phyloP scores from a whole-genome alignment of 192 early-diverging fungal genomes.

The Rhizophagus sp. region DNA sequence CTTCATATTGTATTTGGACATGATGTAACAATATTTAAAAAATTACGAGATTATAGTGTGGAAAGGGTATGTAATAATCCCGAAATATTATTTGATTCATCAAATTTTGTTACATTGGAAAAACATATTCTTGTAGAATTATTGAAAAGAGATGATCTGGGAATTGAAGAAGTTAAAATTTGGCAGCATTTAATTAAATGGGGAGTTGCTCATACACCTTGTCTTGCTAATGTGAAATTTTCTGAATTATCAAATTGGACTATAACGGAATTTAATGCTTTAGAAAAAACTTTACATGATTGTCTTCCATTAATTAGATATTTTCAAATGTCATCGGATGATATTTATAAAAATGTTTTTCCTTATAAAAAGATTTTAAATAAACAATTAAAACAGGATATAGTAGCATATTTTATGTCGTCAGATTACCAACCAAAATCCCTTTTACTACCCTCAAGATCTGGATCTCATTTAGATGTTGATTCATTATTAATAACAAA shows the following conservation, averaged over 20 bases:
- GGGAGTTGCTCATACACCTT: constrained; percentile 12
- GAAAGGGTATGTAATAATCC: neutral
- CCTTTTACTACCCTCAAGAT: neutral
- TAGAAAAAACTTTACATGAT: neutral
- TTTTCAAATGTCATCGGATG: neutral
- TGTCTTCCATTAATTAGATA: constrained; percentile 4
- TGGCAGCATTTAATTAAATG: constrained; percentile 24
- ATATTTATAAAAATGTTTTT: constrained; percentile 15
- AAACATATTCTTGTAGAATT: neutral
- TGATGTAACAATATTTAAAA: neutral
- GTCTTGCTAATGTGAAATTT: neutral
- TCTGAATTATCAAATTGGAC: constrained; percentile 11
- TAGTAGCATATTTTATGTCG: constrained; percentile 1
- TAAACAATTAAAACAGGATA: neutral
- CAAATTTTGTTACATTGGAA: neutral
- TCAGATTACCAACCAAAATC: neutral
- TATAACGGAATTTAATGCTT: neutral
- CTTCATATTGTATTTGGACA: constrained; percentile 3
- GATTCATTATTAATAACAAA: neutral
- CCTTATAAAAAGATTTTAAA: constrained; percentile 18
- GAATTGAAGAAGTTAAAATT: constrained; percentile 10
- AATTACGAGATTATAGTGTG: neutral
- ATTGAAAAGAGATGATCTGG: constrained; percentile 11
- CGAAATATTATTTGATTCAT: neutral
- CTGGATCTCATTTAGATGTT: neutral